Evolutionary conservation across 164 flowering plant species (phyloP).

Genomic region (Hamamelis virginiana): DNA sequence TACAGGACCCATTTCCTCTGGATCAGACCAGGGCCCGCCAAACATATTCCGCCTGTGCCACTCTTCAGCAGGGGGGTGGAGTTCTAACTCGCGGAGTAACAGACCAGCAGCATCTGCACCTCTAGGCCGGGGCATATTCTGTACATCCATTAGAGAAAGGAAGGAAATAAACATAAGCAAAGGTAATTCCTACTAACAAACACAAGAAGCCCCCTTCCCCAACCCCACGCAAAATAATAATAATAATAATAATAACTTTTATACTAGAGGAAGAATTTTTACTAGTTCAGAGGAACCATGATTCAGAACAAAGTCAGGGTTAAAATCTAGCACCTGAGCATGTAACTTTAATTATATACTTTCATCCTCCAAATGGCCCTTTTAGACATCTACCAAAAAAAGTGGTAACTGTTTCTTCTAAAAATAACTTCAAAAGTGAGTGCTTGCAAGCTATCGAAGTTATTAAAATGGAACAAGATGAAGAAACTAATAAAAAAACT

Average conservation of each 20-base stretch:
- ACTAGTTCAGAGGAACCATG: neutral
- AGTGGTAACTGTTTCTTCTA: no score
- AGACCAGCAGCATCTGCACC: slow-evolving; percentile 99
- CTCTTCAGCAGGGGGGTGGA: slow-evolving; percentile 99
- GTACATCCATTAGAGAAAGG: slow-evolving; percentile 10
- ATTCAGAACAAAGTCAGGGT: no score
- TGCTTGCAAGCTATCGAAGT: no score
- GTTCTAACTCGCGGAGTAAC: slow-evolving; percentile 92
- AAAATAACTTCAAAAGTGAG: no score
- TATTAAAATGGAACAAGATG: no score
- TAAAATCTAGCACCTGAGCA: no score
- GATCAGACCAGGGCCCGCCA: slow-evolving; percentile 97
- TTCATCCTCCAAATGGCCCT: no score
- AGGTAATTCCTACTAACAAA: neutral
- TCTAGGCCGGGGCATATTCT: slow-evolving; percentile 99
- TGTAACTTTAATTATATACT: no score
- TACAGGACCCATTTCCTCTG: slow-evolving; percentile 54
- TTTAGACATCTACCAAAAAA: no score
- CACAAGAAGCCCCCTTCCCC: neutral
- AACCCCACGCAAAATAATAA: neutral
- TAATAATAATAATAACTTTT: neutral
- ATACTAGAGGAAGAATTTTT: neutral
- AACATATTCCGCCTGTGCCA: slow-evolving; percentile 96
- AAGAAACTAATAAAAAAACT: no score
- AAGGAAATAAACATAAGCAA: neutral